phyloP scores from a whole-genome alignment of 306 rosid genomes.

The Aeschynomene evenia region DNA sequence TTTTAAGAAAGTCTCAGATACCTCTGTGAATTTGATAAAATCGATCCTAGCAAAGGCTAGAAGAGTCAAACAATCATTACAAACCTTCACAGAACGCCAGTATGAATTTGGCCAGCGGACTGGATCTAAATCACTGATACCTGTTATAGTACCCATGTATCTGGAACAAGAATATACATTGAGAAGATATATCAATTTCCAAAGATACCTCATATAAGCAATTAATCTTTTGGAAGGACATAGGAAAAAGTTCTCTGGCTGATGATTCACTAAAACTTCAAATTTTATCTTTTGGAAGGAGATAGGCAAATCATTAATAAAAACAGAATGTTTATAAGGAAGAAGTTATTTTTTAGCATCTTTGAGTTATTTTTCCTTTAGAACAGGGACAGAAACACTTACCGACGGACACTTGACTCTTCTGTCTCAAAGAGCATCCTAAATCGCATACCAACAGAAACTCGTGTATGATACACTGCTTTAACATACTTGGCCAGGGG shows the following conservation, averaged over 20 bases:
- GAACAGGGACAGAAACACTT: constrained; percentile 10
- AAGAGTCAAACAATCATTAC: constrained; percentile 33
- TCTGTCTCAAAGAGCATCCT: constrained; percentile 84
- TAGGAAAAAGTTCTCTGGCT: not conserved
- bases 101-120: constrained; percentile 76
- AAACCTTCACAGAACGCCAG: constrained; percentile 85
- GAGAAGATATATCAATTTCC: not conserved
- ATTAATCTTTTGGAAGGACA: not conserved
- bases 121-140: constrained; percentile 66
- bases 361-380: not conserved
- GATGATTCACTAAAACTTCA: not conserved
- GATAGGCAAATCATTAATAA: not conserved
- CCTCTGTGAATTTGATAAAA: constrained; percentile 10
- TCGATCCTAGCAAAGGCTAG: constrained; percentile 26
- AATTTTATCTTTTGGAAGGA: constrained; percentile 1
- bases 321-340: not conserved
- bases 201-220: not conserved
- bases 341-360: not conserved
- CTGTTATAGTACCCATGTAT: constrained; percentile 81
- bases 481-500: constrained; percentile 71
- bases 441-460: constrained; percentile 78
- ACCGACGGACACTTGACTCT: constrained; percentile 80
- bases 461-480: constrained; percentile 68
- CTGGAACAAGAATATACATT: constrained; percentile 42
- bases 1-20: not conserved